Conservation (phyloP, 2,329 filamentous ascomycete genomes). For the Hypoxylon sp. region DNA sequence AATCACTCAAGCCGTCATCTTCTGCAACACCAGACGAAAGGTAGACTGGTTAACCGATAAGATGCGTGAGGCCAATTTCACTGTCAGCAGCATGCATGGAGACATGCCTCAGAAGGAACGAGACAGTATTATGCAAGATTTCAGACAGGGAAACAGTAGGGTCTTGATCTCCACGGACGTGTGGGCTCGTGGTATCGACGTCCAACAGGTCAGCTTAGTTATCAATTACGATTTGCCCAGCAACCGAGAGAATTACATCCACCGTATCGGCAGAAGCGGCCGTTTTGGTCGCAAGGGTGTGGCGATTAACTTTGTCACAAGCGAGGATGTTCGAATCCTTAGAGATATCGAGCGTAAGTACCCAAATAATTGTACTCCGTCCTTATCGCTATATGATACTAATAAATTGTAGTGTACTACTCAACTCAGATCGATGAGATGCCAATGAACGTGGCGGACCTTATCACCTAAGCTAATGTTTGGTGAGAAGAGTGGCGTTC, state of each 20-base stretch:
- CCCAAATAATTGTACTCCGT: not conserved
- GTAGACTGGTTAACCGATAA: slow-evolving; percentile 99
- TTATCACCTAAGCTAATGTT: slow-evolving; percentile 62
- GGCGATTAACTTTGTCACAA: slow-evolving; percentile 99
- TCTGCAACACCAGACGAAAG: slow-evolving; percentile 99
- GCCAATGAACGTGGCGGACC: slow-evolving; percentile 91
- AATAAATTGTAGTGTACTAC: slow-evolving; percentile 78
- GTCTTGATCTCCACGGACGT: slow-evolving; percentile 98
- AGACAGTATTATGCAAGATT: slow-evolving; percentile 99
- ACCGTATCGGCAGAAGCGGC: slow-evolving; percentile 95
- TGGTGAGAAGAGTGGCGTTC: not conserved
- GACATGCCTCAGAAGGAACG: slow-evolving; percentile 99
- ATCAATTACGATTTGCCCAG: slow-evolving; percentile 99
- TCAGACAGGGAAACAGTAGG: slow-evolving; percentile 94
- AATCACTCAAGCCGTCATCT: slow-evolving; percentile 98
- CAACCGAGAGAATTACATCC: slow-evolving; percentile 99
- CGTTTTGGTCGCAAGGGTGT: slow-evolving; percentile 98
- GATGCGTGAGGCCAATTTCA: slow-evolving; percentile 99
- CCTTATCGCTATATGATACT: not conserved
- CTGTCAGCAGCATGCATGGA: slow-evolving; percentile 98
- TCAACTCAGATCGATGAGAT: slow-evolving; percentile 98
- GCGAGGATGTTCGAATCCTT: slow-evolving; percentile 96
- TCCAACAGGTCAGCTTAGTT: slow-evolving; percentile 97
- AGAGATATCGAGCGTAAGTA: slow-evolving; percentile 92
- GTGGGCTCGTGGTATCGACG: slow-evolving; percentile 98